phyloP scores from a whole-genome alignment of 768 basidiomycete genomes.

The Suillus subluteus region DNA sequence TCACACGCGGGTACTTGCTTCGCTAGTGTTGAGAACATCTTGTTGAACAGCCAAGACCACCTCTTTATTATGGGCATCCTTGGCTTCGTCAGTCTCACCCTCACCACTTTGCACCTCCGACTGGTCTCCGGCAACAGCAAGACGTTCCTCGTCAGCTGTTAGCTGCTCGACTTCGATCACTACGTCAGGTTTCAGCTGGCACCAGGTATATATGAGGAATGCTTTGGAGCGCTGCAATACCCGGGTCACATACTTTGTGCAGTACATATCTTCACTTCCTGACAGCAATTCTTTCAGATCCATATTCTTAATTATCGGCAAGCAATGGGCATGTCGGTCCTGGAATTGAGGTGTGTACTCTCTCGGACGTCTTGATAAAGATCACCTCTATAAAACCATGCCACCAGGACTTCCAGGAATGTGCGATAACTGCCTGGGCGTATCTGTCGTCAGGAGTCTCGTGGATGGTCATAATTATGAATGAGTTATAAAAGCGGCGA shows the following conservation, averaged over 20 bases:
- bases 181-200: too few relatives aligned
- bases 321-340: slow-evolving; percentile 36
- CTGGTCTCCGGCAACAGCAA: too few relatives aligned
- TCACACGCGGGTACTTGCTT: too few relatives aligned
- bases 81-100: too few relatives aligned
- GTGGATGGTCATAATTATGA: too few relatives aligned
- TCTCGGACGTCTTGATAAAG: slow-evolving; percentile 40
- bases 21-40: too few relatives aligned
- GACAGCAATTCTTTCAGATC: neutral
- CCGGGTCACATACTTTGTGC: neutral
- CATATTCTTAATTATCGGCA: slow-evolving; percentile 9
- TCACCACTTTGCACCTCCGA: too few relatives aligned
- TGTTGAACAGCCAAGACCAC: too few relatives aligned
- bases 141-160: too few relatives aligned
- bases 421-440: slow-evolving; percentile 19
- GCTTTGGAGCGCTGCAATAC: neutral
- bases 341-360: slow-evolving; percentile 30
- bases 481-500: too few relatives aligned
- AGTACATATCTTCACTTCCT: neutral
- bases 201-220: neutral
- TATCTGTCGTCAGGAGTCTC: slow-evolving; percentile 31
- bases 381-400: slow-evolving; percentile 43
- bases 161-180: too few relatives aligned
- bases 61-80: too few relatives aligned
- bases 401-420: slow-evolving; percentile 18